Base-by-base conservation (phyloP, 305 asterid genomes). In the Fraxinus latifolia region DNA sequence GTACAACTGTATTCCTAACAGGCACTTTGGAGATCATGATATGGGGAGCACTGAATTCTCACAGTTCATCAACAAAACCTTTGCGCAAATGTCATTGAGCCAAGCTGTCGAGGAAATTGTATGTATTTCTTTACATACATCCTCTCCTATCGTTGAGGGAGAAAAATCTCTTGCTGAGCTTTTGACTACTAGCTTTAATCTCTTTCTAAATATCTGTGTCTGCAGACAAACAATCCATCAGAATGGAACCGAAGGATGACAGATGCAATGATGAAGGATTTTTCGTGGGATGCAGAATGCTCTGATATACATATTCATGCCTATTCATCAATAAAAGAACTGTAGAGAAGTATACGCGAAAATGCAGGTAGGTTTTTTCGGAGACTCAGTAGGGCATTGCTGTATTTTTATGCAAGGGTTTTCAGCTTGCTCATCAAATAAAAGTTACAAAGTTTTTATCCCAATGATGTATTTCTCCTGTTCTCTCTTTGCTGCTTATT, bases 271-370 rank as follows among this genome's bases (percentile, higher is more conserved):
- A 67, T 44, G 25, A 86, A 80, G 89, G 96, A 92, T 77, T 90
- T 92, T 37, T 92, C 97, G 0, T 90, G 97, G 97, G 96, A 90
- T 73, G 87, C 95, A 19, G 93, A 91, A 81, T 90, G 93, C 83
- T 88, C 86, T 5, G 93, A 89, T 65, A 83, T 88, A 62, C 97
- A 92, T 84, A 21, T 90, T 81, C 86, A 90, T 36, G 93, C 96
- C 25, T 94, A 94, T 85, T 55, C 89, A 83, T 79, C 87, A 15
- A 73, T 90, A 17, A 90, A 85, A 79, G 80, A 77, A 31, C 81
- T 87, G 70, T 88, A 79, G 86, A 47, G 81, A 55, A 55, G 11
- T 55, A n/a, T 55, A 55, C 25, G 1, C 3, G 25, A 15, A 55
- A 55, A 55, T 55, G 65, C 65, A n/a, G 65, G 25, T 55, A n/a